A percentile compares a stretch with the other conserved stretches of the same genome.
Evolutionary conservation across 192 early-diverging fungal genomes (phyloP).

Genomic region (Phycomyces blakesleeanus): DNA sequence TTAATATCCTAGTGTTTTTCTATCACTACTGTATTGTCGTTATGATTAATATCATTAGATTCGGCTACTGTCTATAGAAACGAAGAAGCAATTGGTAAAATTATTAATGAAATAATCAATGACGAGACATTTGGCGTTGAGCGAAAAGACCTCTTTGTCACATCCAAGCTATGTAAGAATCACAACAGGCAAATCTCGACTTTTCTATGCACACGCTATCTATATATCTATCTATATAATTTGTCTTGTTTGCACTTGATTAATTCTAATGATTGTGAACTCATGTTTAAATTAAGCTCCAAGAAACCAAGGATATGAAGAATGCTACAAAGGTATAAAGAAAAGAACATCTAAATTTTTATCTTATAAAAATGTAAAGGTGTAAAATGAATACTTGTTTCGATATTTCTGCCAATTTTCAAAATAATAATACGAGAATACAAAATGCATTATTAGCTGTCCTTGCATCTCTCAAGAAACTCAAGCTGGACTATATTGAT

Average conservation of each 20-base stretch:
- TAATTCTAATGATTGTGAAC: neutral
- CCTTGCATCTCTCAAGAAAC: conserved; percentile 46
- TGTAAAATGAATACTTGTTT: conserved; percentile 4
- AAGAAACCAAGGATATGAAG: conserved; percentile 63
- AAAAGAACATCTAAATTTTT: neutral
- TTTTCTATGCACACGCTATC: neutral
- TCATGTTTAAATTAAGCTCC: conserved; percentile 41
- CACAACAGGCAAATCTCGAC: neutral
- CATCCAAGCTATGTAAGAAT: conserved; percentile 57
- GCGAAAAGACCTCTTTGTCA: conserved; percentile 65
- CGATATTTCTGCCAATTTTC: too few relatives aligned
- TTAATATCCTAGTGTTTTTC: too few relatives aligned
- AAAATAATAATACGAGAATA: too few relatives aligned
- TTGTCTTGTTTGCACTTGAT: too few relatives aligned
- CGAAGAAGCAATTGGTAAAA: conserved; percentile 52
- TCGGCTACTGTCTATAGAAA: conserved; percentile 68
- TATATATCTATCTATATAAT: too few relatives aligned
- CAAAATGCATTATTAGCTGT: too few relatives aligned
- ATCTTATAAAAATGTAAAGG: neutral
- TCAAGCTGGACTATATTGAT: conserved; percentile 67
- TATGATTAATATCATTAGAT: conserved; percentile 38
- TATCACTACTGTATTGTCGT: neutral
- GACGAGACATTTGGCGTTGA: conserved; percentile 41
- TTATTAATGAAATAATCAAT: conserved; percentile 43
- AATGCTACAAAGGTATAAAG: conserved; percentile 45